phyloP scores from a whole-genome alignment of 2,329 filamentous ascomycete genomes.

The Paraphaeosphaeria sporulosa region DNA sequence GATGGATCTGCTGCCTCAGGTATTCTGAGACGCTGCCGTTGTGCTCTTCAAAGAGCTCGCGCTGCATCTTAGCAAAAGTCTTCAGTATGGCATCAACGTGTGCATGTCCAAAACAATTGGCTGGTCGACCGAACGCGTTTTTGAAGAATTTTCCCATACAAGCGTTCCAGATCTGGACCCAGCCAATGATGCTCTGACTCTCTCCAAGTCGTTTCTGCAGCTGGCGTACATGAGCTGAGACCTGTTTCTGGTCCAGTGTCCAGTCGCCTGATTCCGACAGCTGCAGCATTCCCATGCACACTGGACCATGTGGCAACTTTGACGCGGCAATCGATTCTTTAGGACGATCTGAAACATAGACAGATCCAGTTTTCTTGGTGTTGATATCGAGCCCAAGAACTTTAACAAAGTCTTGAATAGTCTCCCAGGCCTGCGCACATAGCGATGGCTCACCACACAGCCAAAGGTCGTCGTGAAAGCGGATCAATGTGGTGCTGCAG shows the following conservation, averaged over 20 bases:
- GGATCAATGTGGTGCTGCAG: constrained; percentile 51
- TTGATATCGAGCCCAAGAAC: constrained; percentile 55
- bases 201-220: constrained; percentile 21
- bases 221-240: constrained; percentile 21
- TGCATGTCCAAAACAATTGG: constrained; percentile 57
- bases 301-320: constrained; percentile 16
- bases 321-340: constrained; percentile 12
- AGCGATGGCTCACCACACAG: constrained; percentile 48
- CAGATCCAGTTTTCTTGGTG: constrained; percentile 45
- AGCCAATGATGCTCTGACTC: constrained; percentile 21
- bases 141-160: constrained; percentile 59
- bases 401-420: constrained; percentile 50
- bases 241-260: constrained; percentile 22
- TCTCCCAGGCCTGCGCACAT: constrained; percentile 51
- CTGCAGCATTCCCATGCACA: constrained; percentile 25
- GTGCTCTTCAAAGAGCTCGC: constrained; percentile 49
- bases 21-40: constrained; percentile 29
- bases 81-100: constrained; percentile 59
- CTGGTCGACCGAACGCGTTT: constrained; percentile 57
- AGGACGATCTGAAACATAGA: constrained; percentile 18
- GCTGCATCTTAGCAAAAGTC: constrained; percentile 56
- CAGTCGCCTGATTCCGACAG: constrained; percentile 20
- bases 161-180: constrained; percentile 55
- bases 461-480: constrained; percentile 58
- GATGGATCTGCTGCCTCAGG: constrained; percentile 55